Conservation (phyloP, 139 green algal genomes). For the Chlorella vulgaris region DNA sequence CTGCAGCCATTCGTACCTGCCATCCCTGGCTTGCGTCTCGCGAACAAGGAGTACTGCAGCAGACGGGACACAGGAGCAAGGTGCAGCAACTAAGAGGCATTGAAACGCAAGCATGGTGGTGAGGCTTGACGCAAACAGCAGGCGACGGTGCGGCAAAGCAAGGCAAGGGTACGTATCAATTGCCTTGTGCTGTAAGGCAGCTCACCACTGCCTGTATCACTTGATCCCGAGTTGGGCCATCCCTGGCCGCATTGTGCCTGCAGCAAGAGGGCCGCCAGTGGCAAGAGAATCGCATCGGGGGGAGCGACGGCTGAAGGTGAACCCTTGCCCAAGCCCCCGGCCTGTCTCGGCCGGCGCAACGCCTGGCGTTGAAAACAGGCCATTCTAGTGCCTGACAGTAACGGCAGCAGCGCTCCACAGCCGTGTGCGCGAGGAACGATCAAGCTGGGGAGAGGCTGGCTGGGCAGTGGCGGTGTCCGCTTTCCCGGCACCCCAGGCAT, state of each 20-base stretch:
- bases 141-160: not conserved
- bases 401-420: too few relatives aligned
- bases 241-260: conserved; percentile 13
- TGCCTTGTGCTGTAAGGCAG: not conserved
- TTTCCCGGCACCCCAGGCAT: too few relatives aligned
- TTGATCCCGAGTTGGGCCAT: not conserved
- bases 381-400: too few relatives aligned
- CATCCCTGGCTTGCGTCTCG: conserved; percentile 24
- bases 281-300: not conserved
- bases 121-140: not conserved
- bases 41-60: conserved; percentile 25
- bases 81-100: not conserved
- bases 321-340: not conserved
- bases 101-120: not conserved
- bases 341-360: too few relatives aligned
- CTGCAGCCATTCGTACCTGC: too few relatives aligned
- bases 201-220: conserved; percentile 32
- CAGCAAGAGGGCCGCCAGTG: not conserved
- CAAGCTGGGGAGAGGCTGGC: too few relatives aligned
- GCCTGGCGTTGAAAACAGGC: too few relatives aligned
- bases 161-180: not conserved
- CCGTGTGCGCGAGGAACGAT: too few relatives aligned
- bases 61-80: too few relatives aligned
- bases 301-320: not conserved
- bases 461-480: too few relatives aligned